Evolutionary conservation across 352 stramenopile species (phyloP), one percentile per base, ranked within the genome.

Genomic region (Phytopythium helicoides): DNA sequence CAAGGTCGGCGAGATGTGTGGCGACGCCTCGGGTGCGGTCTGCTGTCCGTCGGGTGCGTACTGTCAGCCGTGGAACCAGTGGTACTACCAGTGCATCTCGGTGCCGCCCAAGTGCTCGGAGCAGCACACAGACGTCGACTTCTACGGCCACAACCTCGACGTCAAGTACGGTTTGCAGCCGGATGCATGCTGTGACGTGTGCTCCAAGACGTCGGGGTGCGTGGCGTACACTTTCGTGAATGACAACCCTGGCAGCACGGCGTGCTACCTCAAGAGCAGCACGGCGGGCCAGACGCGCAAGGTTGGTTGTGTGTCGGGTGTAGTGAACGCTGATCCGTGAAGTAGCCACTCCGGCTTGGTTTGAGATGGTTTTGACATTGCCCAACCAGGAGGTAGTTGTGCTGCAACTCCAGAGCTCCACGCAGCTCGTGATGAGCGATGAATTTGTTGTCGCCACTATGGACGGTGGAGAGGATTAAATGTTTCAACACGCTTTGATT

Each of bases 21-120:
- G n/a, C n/a, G n/a, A n/a, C n/a, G n/a, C n/a, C n/a, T n/a, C n/a
- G n/a, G n/a, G n/a, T n/a, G n/a, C 44, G 21, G 45, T 42, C 2
- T 61, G 58, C 33, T 58, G 58, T 28, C 46, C 31, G 8, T 21
- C 18, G 1, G 26, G 26, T 9, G 14, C 39, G 3, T 66, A 66
- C 28, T 66, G 47, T 28, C 58, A 66, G 22, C 52, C 47, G 1
- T 61, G 58, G 58, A 62, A 62, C 40, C 26, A 62, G 0, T 49
- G 41, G 25, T 68, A 73, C 56, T 79, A 71, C 62, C 73, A 84
- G 54, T 84, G 73, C 52, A 54, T 75, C 38, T 26, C 57, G 14
- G 21, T 52, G 6, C 70, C 73, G 5, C 8, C 41, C 18, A 44
- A 71, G 47, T 84, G 73, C 61, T 63, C 54, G 11, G 47, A 47